Conservation (phyloP, 202 grass and related monocot species). For the Elaeis oleifera region DNA sequence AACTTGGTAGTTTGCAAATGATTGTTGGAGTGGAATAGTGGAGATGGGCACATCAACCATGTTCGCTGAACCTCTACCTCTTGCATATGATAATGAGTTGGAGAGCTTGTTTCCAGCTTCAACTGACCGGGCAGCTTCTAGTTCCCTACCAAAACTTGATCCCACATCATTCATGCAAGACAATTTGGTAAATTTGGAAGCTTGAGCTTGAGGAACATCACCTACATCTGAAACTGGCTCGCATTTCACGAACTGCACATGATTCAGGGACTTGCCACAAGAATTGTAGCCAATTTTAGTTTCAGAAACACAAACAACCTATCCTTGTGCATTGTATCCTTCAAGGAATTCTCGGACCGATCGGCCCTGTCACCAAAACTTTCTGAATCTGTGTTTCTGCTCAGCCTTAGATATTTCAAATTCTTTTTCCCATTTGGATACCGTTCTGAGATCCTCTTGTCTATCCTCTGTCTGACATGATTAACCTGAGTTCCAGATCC, state of each 20-base stretch:
- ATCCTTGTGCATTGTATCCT: slow-evolving; percentile 4
- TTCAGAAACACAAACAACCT: slow-evolving; percentile 21
- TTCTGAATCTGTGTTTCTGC: slow-evolving; percentile 5
- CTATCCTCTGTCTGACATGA: slow-evolving; percentile 16
- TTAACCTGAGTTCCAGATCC: slow-evolving; percentile 16
- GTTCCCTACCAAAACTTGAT: slow-evolving; percentile 13
- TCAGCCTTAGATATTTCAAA: slow-evolving; percentile 27
- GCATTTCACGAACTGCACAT: slow-evolving; percentile 2
- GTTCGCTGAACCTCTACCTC: slow-evolving; percentile 24
- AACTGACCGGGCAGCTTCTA: slow-evolving; percentile 32
- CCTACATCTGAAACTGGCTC: slow-evolving; percentile 4
- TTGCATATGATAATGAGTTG: slow-evolving; percentile 11
- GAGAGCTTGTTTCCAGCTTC: slow-evolving; percentile 48
- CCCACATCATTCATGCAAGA: slow-evolving; percentile 5
- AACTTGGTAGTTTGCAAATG: slow-evolving; percentile 22
- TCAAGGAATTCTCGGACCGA: slow-evolving; percentile 12
- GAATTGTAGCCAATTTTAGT: slow-evolving; percentile 12
- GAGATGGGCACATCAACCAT: slow-evolving; percentile 17
- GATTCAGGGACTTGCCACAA: slow-evolving; percentile 22
- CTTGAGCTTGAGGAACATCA: not conserved
- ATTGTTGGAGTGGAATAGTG: slow-evolving; percentile 30
- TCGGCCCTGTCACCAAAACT: not conserved
- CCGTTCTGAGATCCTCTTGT: slow-evolving; percentile 18
- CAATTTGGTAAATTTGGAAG: slow-evolving; percentile 3
- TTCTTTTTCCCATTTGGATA: slow-evolving; percentile 21